Base-by-base conservation (phyloP, 1,284 basidiomycete genomes). In the Heterobasidion irregulare region DNA sequence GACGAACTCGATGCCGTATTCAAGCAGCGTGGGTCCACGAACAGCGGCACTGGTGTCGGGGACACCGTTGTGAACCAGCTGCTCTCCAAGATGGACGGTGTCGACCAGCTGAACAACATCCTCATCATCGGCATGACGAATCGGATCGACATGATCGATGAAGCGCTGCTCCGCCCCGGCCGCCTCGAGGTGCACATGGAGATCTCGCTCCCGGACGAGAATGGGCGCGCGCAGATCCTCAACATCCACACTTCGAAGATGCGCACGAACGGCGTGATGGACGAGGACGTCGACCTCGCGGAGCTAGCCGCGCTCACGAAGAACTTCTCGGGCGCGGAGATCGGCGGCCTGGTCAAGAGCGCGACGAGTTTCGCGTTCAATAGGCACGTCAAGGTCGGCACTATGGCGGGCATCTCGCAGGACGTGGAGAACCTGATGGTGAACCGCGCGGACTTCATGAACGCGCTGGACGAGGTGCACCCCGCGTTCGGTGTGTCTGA, bases 171-270 rank as follows among this genome's bases (percentile, higher is more conserved):
- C 12, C 94, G 97, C 65, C 96, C 97, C 1, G 97, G 97, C 56
- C 94, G 97, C 77, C 86, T 99, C 50, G 97, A 99, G 70, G 96
- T 99, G n/a, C 97, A 99, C 72, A 98, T 99, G 86, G 97, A 99
- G 72, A 98, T 99, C 60, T 97, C 94, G 5, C 77, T 99, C 1
- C 97, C 97, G 0, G 96, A 99, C 66, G 95, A 96, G 68, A 75
- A 87, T 3, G 97, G 97, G 52, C 91, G 97, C 26, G 75, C 82
- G 52, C 97, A 99, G 71, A 99, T 99, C 63, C 77, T 99, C 60
- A 92, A 79, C 62, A 99, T 99, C 64, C 97, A 99, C 70, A 99
- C 97, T 0, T 68, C 80, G 58, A 96, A 96, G 74, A 99, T 99
- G 96, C 83, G 91, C 43, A 79, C 70, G 43, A 98, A 98, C 68